phyloP scores from a whole-genome alignment of 768 basidiomycete genomes.

The Lyophyllum atratum region DNA sequence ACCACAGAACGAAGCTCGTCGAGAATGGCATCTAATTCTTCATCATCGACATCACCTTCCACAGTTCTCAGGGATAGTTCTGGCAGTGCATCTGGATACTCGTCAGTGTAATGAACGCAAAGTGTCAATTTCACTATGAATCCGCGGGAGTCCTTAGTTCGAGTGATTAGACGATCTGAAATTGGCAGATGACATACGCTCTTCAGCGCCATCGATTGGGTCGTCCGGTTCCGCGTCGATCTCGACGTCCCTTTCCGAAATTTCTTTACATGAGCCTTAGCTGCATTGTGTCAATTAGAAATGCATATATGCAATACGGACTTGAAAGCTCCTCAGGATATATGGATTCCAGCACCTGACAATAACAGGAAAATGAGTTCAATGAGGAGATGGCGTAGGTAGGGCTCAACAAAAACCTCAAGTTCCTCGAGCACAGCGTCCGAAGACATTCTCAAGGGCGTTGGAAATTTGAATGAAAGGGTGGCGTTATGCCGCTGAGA shows the following conservation, averaged over 20 bases:
- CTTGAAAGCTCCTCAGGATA: slow-evolving; percentile 93
- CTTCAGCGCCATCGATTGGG: slow-evolving; percentile 59
- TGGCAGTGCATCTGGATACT: slow-evolving; percentile 86
- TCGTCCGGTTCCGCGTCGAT: slow-evolving; percentile 91
- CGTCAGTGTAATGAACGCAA: slow-evolving; percentile 73
- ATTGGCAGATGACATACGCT: slow-evolving; percentile 40
- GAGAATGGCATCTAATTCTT: slow-evolving; percentile 57
- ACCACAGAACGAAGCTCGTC: slow-evolving; percentile 59
- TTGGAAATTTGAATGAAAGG: neutral
- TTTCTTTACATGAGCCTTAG: slow-evolving; percentile 56
- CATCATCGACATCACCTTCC: slow-evolving; percentile 61
- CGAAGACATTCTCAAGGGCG: slow-evolving; percentile 49
- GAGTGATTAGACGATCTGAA: slow-evolving; percentile 12
- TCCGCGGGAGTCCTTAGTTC: slow-evolving; percentile 8
- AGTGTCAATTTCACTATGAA: slow-evolving; percentile 71
- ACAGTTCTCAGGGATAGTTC: slow-evolving; percentile 64
- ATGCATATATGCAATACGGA: slow-evolving; percentile 50
- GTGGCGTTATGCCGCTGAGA: neutral
- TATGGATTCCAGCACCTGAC: slow-evolving; percentile 90
- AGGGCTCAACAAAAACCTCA: slow-evolving; percentile 56
- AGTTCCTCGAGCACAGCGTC: slow-evolving; percentile 84
- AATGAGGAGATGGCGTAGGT: slow-evolving; percentile 6
- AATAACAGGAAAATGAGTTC: slow-evolving; percentile 9
- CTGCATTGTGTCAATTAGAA: slow-evolving; percentile 18
- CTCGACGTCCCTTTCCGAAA: slow-evolving; percentile 78